Evolutionary conservation across 495 filamentous ascomycete genomes (phyloP).

Genomic region (Penicillium odoratum): DNA sequence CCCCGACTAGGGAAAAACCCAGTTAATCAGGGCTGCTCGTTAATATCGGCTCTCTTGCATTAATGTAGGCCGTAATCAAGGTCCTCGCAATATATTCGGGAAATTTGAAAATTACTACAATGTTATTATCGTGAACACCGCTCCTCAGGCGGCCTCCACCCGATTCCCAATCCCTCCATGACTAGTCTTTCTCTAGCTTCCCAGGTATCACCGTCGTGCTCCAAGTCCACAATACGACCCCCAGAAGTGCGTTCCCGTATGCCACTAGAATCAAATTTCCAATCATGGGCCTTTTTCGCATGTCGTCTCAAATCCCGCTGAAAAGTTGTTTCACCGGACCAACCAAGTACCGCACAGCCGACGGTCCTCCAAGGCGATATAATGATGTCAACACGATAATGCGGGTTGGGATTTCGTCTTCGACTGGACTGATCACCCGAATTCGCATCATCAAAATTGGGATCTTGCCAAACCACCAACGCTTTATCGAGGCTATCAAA

Average conservation of each 20-base stretch:
- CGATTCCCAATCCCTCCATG: conserved; percentile 75
- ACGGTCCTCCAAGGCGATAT: conserved; percentile 83
- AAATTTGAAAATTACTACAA: too few species aligned
- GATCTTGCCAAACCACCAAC: conserved; percentile 89
- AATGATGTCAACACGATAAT: conserved; percentile 92
- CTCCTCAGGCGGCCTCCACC: conserved; percentile 70
- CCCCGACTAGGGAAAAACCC: too few species aligned
- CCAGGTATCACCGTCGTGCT: conserved; percentile 55
- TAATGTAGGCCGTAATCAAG: too few species aligned
- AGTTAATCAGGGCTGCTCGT: too few species aligned
- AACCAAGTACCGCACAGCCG: conserved; percentile 85
- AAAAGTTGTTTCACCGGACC: conserved; percentile 88
- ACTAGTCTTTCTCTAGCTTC: conserved; percentile 75
- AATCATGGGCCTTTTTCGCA: conserved; percentile 66
- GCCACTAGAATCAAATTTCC: conserved; percentile 92
- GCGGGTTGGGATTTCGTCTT: conserved; percentile 61
- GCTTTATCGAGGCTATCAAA: conserved; percentile 92
- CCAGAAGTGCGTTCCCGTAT: conserved; percentile 67
- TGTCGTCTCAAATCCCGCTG: conserved; percentile 81
- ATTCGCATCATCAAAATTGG: conserved; percentile 35
- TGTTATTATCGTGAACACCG: conserved; percentile 65
- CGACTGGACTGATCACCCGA: background rate
- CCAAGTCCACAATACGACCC: conserved; percentile 63
- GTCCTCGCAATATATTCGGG: too few species aligned
- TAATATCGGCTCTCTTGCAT: too few species aligned